Conservation (phyloP, 2,329 filamentous ascomycete species). For the Beauveria bassiana region DNA sequence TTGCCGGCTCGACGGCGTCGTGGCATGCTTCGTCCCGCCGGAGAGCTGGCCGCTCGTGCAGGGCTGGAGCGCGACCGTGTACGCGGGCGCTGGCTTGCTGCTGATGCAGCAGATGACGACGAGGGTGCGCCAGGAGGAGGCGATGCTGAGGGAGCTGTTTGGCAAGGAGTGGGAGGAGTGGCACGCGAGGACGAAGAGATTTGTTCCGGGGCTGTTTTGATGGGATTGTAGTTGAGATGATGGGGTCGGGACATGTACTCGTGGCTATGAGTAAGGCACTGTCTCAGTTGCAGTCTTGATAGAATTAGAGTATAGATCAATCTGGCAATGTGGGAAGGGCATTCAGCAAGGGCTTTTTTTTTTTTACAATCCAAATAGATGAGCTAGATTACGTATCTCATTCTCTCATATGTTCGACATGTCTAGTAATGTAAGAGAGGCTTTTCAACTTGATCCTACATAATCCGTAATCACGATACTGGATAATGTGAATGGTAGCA, state of each 20-base stretch:
- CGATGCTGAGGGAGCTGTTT: constrained; percentile 8
- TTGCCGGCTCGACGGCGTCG: constrained; percentile 17
- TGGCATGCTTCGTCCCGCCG: neutral
- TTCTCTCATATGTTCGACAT: no score
- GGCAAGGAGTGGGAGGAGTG: constrained; percentile 9
- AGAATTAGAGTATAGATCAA: neutral
- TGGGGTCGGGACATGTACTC: neutral
- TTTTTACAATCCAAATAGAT: no score
- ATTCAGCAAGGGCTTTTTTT: no score
- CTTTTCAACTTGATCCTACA: no score
- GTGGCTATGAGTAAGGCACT: neutral
- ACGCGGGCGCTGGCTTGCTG: neutral
- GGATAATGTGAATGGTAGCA: no score
- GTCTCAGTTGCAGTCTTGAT: neutral
- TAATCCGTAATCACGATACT: no score
- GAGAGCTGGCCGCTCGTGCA: neutral
- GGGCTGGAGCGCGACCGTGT: neutral
- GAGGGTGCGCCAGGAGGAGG: constrained; percentile 5
- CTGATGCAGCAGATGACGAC: neutral
- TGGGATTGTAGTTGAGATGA: neutral
- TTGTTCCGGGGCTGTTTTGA: neutral
- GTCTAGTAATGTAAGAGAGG: no score
- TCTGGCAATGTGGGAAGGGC: neutral
- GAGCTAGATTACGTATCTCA: no score
- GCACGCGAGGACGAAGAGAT: constrained; percentile 1